A percentile compares a stretch with the other conserved stretches of the same genome.
phyloP scores from a whole-genome alignment of 2,329 filamentous ascomycete species.

The Botryosphaeria agaves region DNA sequence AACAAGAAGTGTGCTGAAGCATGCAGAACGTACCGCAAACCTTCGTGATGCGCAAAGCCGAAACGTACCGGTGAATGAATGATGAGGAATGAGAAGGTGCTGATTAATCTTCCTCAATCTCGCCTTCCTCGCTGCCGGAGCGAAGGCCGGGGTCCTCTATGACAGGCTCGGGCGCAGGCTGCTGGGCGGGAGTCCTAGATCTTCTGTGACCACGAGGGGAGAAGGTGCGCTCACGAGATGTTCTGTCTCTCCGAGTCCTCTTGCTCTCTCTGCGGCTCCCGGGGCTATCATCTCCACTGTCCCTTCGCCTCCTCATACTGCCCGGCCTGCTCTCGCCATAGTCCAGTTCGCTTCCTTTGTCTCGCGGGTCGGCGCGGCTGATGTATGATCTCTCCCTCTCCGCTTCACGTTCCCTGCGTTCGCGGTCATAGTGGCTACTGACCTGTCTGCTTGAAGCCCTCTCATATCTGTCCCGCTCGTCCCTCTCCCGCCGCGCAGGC shows the following conservation, averaged over 20 bases:
- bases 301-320: conserved; percentile 51
- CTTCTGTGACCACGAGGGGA: conserved; percentile 34
- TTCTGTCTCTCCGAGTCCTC: conserved; percentile 11
- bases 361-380: conserved; percentile 60
- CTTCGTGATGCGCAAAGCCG: too few species aligned
- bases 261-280: conserved; percentile 22
- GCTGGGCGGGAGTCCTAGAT: conserved; percentile 36
- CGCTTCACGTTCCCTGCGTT: conserved; percentile 73
- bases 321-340: conserved; percentile 56
- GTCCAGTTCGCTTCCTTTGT: conserved; percentile 72
- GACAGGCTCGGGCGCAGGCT: conserved; percentile 18
- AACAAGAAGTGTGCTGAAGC: too few species aligned
- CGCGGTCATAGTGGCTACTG: conserved; percentile 61
- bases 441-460: conserved; percentile 38
- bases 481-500: conserved; percentile 13
- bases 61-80: too few species aligned
- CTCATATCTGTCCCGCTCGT: conserved; percentile 17
- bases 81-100: too few species aligned
- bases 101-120: conserved; percentile 60
- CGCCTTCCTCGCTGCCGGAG: conserved; percentile 90
- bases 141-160: conserved; percentile 44
- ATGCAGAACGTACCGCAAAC: too few species aligned
- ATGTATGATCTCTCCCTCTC: conserved; percentile 80
- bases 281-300: conserved; percentile 47
- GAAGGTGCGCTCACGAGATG: conserved; percentile 42